Percentiles rank a stretch among this genome's conserved stretches.
These are phyloP conservation scores for Straminergon stramineum DNA, from an alignment of 225 moss, liverwort and hornwort genomes.

Conservation along the genomic window DNA sequence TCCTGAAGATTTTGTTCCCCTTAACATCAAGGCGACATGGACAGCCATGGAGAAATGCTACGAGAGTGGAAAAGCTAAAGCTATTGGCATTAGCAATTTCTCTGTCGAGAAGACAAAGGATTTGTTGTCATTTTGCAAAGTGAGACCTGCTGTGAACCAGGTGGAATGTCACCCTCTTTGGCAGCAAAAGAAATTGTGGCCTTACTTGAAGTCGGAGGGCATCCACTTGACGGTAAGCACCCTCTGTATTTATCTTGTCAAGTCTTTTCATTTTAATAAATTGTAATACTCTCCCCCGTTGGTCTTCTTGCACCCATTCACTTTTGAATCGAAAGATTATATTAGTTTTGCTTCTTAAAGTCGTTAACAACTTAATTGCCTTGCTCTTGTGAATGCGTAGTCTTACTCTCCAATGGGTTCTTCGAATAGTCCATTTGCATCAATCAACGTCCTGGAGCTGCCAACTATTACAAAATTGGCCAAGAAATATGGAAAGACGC, in stretches of 20 bases:
- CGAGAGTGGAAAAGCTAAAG: slow-evolving; percentile 25
- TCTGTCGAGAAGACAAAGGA: slow-evolving; percentile 12
- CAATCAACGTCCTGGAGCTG: slow-evolving; percentile 27
- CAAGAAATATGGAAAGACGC: slow-evolving; percentile 7
- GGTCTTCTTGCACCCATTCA: neutral
- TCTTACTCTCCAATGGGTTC: slow-evolving; percentile 53
- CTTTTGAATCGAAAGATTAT: neutral
- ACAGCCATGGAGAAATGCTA: slow-evolving; percentile 31
- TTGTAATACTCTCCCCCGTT: neutral
- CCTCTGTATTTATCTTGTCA: rapidly evolving
- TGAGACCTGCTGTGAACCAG: slow-evolving; percentile 42
- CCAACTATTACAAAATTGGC: slow-evolving; percentile 9
- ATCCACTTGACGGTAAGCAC: slow-evolving; percentile 33
- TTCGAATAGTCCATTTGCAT: slow-evolving; percentile 26
- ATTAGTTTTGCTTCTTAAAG: neutral
- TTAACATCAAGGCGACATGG: slow-evolving; percentile 30
- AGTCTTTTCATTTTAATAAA: no score
- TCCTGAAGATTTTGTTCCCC: slow-evolving; percentile 21
- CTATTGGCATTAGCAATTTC: slow-evolving; percentile 48
- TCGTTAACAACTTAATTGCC: rapidly evolving
- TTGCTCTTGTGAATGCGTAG: neutral
- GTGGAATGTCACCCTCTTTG: slow-evolving; percentile 52
- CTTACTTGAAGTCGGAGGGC: slow-evolving; percentile 18
- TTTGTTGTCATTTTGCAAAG: slow-evolving; percentile 21
- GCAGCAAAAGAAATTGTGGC: slow-evolving; percentile 41